Conservation (phyloP, 805 yeast genomes). For the Candida tallmaniae region DNA sequence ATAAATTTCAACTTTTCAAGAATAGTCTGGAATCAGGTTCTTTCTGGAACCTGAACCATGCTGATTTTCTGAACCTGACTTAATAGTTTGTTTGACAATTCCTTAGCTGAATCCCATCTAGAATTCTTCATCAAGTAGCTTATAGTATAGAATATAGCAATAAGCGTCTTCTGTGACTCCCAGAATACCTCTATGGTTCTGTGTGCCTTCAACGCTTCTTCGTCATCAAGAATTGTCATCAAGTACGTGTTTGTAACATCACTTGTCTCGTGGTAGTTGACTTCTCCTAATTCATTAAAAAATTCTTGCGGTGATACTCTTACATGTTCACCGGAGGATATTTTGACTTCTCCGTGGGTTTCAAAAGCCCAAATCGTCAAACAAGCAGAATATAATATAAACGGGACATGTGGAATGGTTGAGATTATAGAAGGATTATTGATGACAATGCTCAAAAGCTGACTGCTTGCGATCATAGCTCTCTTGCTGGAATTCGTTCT, state of each 20-base stretch:
- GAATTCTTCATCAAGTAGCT: not conserved
- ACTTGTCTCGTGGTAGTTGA: not conserved
- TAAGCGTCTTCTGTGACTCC: not conserved
- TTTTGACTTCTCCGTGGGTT: not conserved
- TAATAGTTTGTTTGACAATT: not conserved
- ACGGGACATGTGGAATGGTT: slow-evolving; percentile 16
- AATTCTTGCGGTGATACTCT: not conserved
- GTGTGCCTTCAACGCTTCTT: not conserved
- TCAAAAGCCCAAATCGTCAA: slow-evolving; percentile 12
- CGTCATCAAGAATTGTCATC: not conserved
- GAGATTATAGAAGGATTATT: slow-evolving; percentile 16
- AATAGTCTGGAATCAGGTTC: not conserved
- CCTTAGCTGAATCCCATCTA: not conserved
- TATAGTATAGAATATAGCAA: not conserved
- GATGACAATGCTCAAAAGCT: slow-evolving; percentile 19
- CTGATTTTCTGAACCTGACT: not conserved
- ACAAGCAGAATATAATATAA: slow-evolving; percentile 7
- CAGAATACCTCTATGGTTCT: not conserved
- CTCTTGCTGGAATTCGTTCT: not conserved
- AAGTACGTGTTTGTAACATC: not conserved
- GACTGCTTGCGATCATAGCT: slow-evolving; percentile 15
- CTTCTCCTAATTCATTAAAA: not conserved
- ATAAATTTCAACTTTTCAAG: not conserved
- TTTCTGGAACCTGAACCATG: not conserved
- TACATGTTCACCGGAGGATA: not conserved